phyloP scores from a whole-genome alignment of 2,329 filamentous ascomycete species.

The Basipetospora chlamydospora region DNA sequence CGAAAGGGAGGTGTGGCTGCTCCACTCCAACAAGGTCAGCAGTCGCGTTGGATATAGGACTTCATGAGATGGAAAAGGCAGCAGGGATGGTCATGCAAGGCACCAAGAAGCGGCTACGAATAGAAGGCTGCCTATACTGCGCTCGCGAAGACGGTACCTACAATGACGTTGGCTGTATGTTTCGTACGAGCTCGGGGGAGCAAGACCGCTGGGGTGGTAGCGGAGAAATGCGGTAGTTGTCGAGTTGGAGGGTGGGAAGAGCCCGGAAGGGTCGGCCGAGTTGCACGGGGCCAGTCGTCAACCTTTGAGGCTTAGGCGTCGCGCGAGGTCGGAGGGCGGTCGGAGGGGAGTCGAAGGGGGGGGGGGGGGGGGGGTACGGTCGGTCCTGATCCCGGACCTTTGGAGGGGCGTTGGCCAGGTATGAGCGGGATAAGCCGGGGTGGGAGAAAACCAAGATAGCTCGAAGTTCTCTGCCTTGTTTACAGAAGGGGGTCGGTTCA shows the following conservation, averaged over 20 bases:
- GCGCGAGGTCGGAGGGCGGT: neutral
- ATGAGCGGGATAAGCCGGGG: too few species aligned
- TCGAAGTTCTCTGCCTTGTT: too few species aligned
- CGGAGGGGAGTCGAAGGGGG: too few species aligned
- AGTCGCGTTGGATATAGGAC: constrained; percentile 1
- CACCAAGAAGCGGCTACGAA: constrained; percentile 1
- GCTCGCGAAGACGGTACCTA: too few species aligned
- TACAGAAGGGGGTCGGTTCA: too few species aligned
- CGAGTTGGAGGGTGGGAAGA: constrained; percentile 2
- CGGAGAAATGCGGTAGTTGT: neutral
- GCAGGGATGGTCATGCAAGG: constrained; percentile 2
- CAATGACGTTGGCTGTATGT: constrained; percentile 2
- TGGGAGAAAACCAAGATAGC: too few species aligned
- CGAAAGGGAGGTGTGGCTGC: constrained; percentile 2
- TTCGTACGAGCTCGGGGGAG: neutral
- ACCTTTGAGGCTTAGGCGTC: neutral
- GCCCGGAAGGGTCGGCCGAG: neutral
- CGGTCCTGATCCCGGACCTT: too few species aligned
- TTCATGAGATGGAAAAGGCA: neutral
- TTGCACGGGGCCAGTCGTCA: neutral
- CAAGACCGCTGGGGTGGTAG: neutral
- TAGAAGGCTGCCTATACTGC: neutral
- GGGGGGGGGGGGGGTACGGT: neutral
- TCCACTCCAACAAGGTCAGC: constrained; percentile 4
- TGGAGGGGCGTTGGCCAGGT: too few species aligned